Conservation (phyloP, 2,329 filamentous ascomycete genomes). For the Xylariaceae sp. region DNA sequence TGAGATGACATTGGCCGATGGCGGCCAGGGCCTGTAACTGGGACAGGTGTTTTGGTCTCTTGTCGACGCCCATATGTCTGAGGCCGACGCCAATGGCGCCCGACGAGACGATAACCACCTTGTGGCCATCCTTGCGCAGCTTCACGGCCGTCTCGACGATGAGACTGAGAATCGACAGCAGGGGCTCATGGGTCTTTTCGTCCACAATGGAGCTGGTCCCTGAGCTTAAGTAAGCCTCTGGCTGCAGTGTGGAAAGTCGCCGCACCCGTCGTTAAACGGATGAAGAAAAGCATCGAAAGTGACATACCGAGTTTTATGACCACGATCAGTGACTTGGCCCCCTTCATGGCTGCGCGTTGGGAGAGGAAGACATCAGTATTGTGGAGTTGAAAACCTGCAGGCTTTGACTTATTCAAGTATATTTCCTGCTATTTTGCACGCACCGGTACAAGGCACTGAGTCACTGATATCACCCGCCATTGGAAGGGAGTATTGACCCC, state of each 20-base stretch:
- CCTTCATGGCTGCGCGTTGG: conserved; percentile 54
- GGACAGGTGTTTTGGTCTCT: conserved; percentile 82
- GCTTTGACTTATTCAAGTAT: too few species aligned
- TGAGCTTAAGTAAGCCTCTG: conserved; percentile 30
- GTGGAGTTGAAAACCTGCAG: too few species aligned
- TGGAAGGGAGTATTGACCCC: too few species aligned
- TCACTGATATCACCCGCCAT: too few species aligned
- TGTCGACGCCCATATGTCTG: conserved; percentile 79
- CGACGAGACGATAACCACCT: conserved; percentile 92
- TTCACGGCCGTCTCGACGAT: conserved; percentile 92
- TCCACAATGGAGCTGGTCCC: conserved; percentile 99
- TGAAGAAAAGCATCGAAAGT: background rate
- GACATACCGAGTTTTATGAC: conserved; percentile 80
- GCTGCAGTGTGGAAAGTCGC: too few species aligned
- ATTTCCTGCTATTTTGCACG: too few species aligned
- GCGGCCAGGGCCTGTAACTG: conserved; percentile 89
- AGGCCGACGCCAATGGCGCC: conserved; percentile 94
- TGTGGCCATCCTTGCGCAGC: conserved; percentile 82
- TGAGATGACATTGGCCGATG: conserved; percentile 90
- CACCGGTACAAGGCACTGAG: too few species aligned
- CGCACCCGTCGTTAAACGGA: background rate
- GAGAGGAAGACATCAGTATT: background rate
- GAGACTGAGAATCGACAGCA: conserved; percentile 80
- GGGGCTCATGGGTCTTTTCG: conserved; percentile 87
- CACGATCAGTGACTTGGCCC: conserved; percentile 59